Evolutionary conservation across 2,329 filamentous ascomycete species (phyloP).

Genomic region (Colletotrichum filicis): DNA sequence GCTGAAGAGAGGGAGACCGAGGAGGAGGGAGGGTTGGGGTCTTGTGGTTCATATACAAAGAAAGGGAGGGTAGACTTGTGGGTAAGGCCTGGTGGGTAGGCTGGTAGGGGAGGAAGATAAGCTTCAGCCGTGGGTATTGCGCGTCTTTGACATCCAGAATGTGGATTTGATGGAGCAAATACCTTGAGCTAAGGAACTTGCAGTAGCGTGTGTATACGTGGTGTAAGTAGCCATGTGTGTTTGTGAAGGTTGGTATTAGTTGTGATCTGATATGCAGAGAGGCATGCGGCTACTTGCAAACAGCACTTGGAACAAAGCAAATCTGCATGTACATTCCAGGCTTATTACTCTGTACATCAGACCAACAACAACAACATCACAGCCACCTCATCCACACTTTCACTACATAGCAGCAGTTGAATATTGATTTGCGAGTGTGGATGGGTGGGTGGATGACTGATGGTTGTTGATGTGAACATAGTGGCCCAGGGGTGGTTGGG

Average conservation of each 20-base stretch:
- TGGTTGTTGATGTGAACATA: constrained; percentile 7
- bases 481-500: constrained; percentile 21
- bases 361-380: neutral
- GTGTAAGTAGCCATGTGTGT: constrained; percentile 13
- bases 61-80: constrained; percentile 6
- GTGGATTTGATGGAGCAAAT: constrained; percentile 21
- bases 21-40: constrained; percentile 6
- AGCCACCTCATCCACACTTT: neutral
- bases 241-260: constrained; percentile 4
- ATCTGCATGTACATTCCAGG: constrained; percentile 11
- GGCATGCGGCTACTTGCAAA: constrained; percentile 24
- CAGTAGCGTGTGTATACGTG: constrained; percentile 10
- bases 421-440: neutral
- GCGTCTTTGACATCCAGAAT: constrained; percentile 29
- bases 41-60: constrained; percentile 31
- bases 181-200: constrained; percentile 12
- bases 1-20: neutral
- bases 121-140: constrained; percentile 26
- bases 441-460: constrained; percentile 28
- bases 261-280: constrained; percentile 1
- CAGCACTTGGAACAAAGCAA: constrained; percentile 24
- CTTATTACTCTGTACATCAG: neutral
- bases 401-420: neutral
- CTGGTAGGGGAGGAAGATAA: constrained; percentile 26
- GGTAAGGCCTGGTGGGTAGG: constrained; percentile 6